phyloP scores from a whole-genome alignment of 2,329 filamentous ascomycete genomes.

The Dactylonectria macrodidyma region DNA sequence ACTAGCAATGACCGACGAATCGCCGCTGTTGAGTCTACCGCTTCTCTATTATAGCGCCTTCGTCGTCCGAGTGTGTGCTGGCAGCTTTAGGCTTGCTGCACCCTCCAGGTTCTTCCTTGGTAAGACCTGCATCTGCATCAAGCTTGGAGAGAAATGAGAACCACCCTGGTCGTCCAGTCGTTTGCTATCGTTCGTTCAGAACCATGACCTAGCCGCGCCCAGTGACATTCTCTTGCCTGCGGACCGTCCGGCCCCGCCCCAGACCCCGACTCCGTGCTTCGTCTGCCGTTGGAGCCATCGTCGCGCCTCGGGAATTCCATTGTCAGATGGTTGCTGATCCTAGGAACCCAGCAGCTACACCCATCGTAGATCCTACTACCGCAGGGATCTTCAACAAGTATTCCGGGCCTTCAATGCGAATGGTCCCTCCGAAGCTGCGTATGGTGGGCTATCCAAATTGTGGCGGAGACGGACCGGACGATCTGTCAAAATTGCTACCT shows the following conservation, averaged over 20 bases:
- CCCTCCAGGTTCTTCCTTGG: conserved; percentile 25
- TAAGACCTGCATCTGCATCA: conserved; percentile 17
- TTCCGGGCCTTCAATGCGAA: background rate
- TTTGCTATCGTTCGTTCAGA: conserved; percentile 12
- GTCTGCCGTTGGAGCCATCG: conserved; percentile 2
- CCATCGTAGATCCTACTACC: conserved; percentile 13
- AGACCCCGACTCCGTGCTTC: conserved; percentile 4
- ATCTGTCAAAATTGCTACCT: background rate
- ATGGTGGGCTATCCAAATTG: background rate
- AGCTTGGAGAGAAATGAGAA: conserved; percentile 21
- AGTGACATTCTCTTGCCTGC: conserved; percentile 8
- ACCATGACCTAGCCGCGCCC: background rate
- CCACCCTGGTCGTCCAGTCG: conserved; percentile 21
- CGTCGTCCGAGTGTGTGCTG: conserved; percentile 22
- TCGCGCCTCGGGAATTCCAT: conserved; percentile 3
- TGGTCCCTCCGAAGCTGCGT: background rate
- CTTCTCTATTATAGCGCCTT: background rate
- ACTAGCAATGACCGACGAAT: conserved; percentile 8
- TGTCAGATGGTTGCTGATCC: conserved; percentile 9
- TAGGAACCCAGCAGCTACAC: conserved; percentile 4
- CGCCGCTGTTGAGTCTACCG: background rate
- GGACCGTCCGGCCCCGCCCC: background rate
- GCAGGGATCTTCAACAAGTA: conserved; percentile 11
- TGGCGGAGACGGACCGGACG: background rate
- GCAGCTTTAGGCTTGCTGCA: conserved; percentile 8